Evolutionary conservation across 1,139 yeast genomes (phyloP), one percentile per base, ranked within the genome.

Genomic region (Yamadazyma mexicana): DNA sequence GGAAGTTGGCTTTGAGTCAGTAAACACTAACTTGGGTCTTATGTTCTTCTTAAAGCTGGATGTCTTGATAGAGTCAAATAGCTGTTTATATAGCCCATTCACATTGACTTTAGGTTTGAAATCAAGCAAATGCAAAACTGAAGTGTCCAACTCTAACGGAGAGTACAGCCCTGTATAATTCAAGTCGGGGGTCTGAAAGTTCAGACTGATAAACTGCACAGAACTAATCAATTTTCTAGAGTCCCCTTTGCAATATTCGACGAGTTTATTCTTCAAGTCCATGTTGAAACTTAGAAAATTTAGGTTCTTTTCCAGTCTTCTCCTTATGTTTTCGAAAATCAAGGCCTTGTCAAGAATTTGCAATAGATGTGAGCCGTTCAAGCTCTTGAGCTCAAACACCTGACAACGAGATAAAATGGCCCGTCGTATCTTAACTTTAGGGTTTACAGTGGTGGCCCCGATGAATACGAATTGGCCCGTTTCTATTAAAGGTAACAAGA

Each of bases 321-420:
- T 49, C 32, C 57, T 44, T 8, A 57, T 55, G 41, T 69, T 69
- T 41, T 64, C 69, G 31, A 42, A 52, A 2, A 51, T 25, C 1
- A 63, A 42, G 0, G 74, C 73, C 31, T 56, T 48, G 2, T 42
- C 30, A 2, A 64, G 30, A 4, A 70, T 64, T 2, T 23, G 18
- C 1, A 17, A 17, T 15, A 64, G 41, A 33, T 68, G 67, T 4
- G 22, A 17, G 1, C 34, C 27, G 0, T 43, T 33, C 17, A 69
- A 51, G 2, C 49, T 43, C 6, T 45, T 30, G 20, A 72, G 50
- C 33, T 59, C 54, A 48, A 66, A 69, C 12, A 64, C 38, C 39
- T 69, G 76, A 45, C 76, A 71, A 35, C 77, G 47, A 0, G 75
- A 69, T 16, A 65, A 41, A 4, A 72, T 61, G 5, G 76, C 76